Evolutionary conservation across 331 rosid species (phyloP).

Genomic region (Malus hybrid): DNA sequence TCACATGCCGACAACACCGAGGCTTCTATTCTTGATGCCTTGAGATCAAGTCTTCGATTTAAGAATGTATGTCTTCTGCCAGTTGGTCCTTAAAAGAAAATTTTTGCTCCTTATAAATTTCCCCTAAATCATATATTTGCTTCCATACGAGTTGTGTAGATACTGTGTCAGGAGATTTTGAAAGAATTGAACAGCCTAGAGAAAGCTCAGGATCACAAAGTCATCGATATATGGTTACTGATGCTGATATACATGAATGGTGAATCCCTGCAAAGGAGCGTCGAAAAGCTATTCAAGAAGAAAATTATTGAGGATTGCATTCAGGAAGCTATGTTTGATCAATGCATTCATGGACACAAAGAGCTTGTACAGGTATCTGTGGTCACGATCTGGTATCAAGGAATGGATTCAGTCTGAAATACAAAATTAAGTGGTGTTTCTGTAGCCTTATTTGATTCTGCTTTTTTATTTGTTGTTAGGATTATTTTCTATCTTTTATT

Average conservation of each 20-base stretch:
- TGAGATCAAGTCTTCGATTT: constrained; percentile 35
- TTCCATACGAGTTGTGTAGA: not conserved
- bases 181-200: constrained; percentile 26
- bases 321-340: constrained; percentile 27
- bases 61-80: constrained; percentile 18
- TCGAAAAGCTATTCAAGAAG: constrained; percentile 26
- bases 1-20: constrained; percentile 11
- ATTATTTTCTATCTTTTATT: constrained; percentile 24
- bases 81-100: not conserved
- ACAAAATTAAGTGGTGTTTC: not conserved
- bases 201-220: constrained; percentile 34
- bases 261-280: constrained; percentile 31
- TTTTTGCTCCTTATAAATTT: not conserved
- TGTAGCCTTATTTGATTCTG: not conserved
- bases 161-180: constrained; percentile 38
- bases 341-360: constrained; percentile 28
- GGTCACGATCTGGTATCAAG: not conserved
- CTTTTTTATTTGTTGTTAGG: constrained; percentile 5
- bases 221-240: constrained; percentile 32
- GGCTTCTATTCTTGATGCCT: constrained; percentile 31
- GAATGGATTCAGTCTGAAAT: not conserved
- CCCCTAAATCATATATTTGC: not conserved
- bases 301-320: constrained; percentile 30
- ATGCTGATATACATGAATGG: constrained; percentile 32
- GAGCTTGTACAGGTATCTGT: constrained; percentile 22